phyloP scores from a whole-genome alignment of 208 protist species.

The Acanthamoeba healyi region DNA sequence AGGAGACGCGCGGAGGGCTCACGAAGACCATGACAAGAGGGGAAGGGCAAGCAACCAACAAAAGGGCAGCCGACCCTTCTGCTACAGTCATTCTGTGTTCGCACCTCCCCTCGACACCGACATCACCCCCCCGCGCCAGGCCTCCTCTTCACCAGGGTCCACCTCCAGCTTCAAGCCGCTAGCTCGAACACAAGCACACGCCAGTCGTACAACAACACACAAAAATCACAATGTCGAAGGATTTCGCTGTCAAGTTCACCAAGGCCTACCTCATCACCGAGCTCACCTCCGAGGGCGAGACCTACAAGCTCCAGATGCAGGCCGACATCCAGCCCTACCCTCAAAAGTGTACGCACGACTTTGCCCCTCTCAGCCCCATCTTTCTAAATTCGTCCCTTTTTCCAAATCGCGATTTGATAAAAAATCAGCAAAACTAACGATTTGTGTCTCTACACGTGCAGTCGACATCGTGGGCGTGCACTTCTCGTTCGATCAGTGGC shows the following conservation, averaged over 20 bases:
- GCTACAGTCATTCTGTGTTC: neutral
- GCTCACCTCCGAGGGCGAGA: conserved; percentile 55
- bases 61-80: neutral
- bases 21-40: conserved; percentile 24
- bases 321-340: conserved; percentile 58
- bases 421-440: neutral
- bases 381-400: neutral
- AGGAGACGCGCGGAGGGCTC: too few species aligned
- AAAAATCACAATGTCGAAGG: neutral
- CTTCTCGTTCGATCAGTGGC: conserved; percentile 63
- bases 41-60: neutral
- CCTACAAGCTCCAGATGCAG: conserved; percentile 56
- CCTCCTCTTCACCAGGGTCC: neutral
- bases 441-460: neutral
- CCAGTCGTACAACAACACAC: neutral
- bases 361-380: neutral
- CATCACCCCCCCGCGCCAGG: neutral
- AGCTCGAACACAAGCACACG: neutral
- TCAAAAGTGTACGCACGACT: conserved; percentile 33
- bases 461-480: conserved; percentile 51
- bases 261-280: conserved; percentile 61
- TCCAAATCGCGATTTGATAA: neutral
- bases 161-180: neutral
- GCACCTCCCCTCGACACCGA: neutral
- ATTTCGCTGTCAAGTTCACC: conserved; percentile 62